Base-by-base conservation (phyloP, 2,329 filamentous ascomycete species). In the Fusarium albidum region DNA sequence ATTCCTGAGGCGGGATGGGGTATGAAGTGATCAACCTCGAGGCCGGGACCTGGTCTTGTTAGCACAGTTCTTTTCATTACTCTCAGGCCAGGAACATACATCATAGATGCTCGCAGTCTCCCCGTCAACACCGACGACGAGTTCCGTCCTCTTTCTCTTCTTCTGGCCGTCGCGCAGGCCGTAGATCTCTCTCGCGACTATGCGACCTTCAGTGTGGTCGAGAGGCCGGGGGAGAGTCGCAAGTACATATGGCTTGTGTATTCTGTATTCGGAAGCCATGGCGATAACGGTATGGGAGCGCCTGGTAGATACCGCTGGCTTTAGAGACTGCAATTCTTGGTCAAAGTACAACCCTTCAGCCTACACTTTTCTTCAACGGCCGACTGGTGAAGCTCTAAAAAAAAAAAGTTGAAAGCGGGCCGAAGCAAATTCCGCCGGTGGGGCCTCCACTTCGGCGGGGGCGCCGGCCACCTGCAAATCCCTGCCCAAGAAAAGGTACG, bases 91-190 rank as follows among this genome's bases (percentile, higher is more conserved):
- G 12, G 5, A 25, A 69, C 82, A 64, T 64, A 86, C 84, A 77
- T 88, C 84, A 65, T 89, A 89, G 34, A 89, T 80, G 61, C 86
- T 88, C 3, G 86, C 76, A 5, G 84, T 82, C 67, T 88, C 85
- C 55, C 86, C 86, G 69, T 89, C 84, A 64, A 85, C 80, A 15
- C 85, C 86, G 25, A 88, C 82, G 9, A 80, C 82, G 40, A 89
- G 69, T 66, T 89, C 86, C 9, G 85, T 78, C 63, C 86, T 81
- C 73, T 86, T 86, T 63, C 82, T 79, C 73, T 83, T 86, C 73
- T 82, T 85, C 27, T 79, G 78, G 17, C 80, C 82, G 43, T 81
- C 76, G 60, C 79, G 77, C 68, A 83, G 82, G 57, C 84, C 84
- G 63, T 81, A 85, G 31, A 88, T 84, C 57, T 87, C 83, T 59